Base-by-base conservation (phyloP, 768 basidiomycete species). In the Agaricus blazei region DNA sequence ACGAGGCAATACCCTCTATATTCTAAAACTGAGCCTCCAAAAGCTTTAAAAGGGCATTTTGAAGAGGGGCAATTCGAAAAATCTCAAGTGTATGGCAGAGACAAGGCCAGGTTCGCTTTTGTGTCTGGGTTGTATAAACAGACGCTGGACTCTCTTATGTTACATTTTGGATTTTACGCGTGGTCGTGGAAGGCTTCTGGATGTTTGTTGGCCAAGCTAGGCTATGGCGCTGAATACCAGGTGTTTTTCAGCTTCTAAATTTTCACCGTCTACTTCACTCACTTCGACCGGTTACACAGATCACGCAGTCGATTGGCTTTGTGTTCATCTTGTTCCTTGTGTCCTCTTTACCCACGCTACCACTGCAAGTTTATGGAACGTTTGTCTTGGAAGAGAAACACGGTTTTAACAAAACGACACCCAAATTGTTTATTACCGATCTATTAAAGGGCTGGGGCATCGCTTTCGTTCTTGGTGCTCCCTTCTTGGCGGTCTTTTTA, bases 381-480 rank as follows among this genome's bases (percentile, higher is more conserved):
- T 99, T 99, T 65, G 88, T 94, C 4, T 77, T 98, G 38, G 97
- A 98, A 71, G 88, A 96, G 67, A 88, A 87, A 60, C 93, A 97
- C 60, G 95, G 95, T 0, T 98, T 98, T 78, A 99, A 98, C 80
- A 97, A 98, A 73, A 94, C 85, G 4, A 91, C 93, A 0, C 81
- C 83, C 1, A 62, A 63, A 14, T 73, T 95, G 3, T 98, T 91
- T 69, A 67, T 93, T 51, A 71, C 78, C 2, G 96, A 99, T 68
- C 66, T 90, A 37, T 29, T 95, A 63, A 98, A 97, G 69, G 77
- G 84, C 31, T 93, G 85, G 87, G 71, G 72, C 9, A 67, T 96
- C 50, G 83, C 80, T 9, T 78, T 87, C 55, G 79, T 70, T 42
- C 74, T 98, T 15, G 92, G 94, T 6, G 75, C 87, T 0, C 96